A percentile compares a stretch with the other conserved stretches of the same genome.
phyloP scores from a whole-genome alignment of 805 yeast species.

The Yarrowia sp. region DNA sequence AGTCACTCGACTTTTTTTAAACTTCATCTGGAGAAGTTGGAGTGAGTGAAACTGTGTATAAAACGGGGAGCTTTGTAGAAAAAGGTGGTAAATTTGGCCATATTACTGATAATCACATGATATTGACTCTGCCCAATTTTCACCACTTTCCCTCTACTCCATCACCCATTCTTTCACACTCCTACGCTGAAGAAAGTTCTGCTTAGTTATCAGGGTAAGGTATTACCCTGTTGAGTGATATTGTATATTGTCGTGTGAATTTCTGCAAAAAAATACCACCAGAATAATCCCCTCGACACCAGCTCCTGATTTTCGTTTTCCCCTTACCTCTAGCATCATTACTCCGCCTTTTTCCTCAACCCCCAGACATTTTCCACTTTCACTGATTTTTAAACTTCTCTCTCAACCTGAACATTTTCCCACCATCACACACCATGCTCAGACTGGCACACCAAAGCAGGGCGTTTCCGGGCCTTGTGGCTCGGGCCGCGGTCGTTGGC shows the following conservation, averaged over 20 bases:
- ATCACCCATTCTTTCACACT: not conserved
- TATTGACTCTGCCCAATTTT: not conserved
- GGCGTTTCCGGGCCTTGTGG: not conserved
- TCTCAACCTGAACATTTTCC: not conserved
- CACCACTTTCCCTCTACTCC: not conserved
- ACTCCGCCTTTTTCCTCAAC: not conserved
- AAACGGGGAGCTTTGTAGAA: not conserved
- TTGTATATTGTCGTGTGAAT: no score
- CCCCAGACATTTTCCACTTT: not conserved
- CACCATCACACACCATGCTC: constrained; percentile 11
- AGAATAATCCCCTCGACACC: not conserved
- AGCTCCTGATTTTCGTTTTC: not conserved
- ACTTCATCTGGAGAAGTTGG: not conserved
- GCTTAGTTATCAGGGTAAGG: constrained; percentile 12
- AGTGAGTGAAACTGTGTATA: not conserved
- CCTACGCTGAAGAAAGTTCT: not conserved
- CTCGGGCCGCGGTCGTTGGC: not conserved
- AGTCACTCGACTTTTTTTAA: not conserved
- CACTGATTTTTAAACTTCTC: not conserved
- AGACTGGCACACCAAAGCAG: constrained; percentile 16
- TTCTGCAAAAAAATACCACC: not conserved
- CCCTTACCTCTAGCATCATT: not conserved
- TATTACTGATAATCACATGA: no score
- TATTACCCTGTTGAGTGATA: not conserved
- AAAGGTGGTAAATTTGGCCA: not conserved